A percentile compares a stretch with the other conserved stretches of the same genome.
These are phyloP conservation scores for Pseudocercospora musae DNA, from an alignment of 2,329 filamentous ascomycete species.

Conservation along the genomic window DNA sequence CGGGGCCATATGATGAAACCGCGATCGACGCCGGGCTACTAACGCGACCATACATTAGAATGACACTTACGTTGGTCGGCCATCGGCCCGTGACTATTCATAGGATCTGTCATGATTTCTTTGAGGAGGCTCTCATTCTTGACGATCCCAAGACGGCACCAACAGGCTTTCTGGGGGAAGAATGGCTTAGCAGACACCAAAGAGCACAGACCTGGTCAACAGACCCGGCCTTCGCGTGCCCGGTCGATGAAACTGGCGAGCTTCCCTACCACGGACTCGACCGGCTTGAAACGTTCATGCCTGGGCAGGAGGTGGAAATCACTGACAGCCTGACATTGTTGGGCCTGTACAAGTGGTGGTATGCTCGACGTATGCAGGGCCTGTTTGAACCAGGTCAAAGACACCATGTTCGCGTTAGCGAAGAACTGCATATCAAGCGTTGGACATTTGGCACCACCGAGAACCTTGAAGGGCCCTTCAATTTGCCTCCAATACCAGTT, in stretches of 20 bases:
- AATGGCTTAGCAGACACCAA: not conserved
- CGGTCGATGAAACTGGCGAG: not conserved
- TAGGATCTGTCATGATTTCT: not conserved
- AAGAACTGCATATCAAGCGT: not conserved
- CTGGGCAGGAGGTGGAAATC: not conserved
- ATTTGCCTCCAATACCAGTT: not conserved
- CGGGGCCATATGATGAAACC: not conserved
- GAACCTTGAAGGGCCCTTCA: not conserved
- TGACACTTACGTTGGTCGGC: not conserved
- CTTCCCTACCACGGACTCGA: not conserved
- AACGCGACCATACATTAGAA: not conserved
- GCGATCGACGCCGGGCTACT: too few relatives aligned
- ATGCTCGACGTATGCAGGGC: not conserved
- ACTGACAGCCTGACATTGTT: not conserved
- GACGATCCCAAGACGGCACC: not conserved
- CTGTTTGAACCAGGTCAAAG: not conserved
- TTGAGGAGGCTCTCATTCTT: not conserved
- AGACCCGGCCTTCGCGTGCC: not conserved
- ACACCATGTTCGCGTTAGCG: not conserved
- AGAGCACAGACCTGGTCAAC: not conserved
- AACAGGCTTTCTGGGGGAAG: not conserved
- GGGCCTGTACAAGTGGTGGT: not conserved
- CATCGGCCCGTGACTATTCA: not conserved
- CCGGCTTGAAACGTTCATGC: not conserved
- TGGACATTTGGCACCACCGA: conserved; percentile 1